Percentiles rank a stretch among this genome's conserved stretches.
Evolutionary conservation across 257 asterid genomes (phyloP).

Genomic region (Solanum chiquidenum): DNA sequence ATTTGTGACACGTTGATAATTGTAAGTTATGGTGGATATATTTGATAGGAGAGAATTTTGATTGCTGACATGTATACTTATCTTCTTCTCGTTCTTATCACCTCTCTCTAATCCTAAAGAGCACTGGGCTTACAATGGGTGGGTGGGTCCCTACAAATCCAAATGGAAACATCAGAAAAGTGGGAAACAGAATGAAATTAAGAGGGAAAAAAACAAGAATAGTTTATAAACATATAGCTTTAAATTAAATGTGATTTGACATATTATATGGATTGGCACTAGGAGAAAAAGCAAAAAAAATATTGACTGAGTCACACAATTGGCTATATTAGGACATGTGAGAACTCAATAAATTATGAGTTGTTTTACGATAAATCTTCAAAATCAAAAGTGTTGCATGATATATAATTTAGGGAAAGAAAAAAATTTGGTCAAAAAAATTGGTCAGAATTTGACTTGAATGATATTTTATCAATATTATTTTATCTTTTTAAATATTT

Average conservation of each 20-base stretch:
- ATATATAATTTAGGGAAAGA: too few relatives aligned
- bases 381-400: neutral
- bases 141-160: neutral
- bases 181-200: neutral
- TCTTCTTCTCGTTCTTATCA: slow-evolving; percentile 30
- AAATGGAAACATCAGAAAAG: neutral
- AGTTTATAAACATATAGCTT: neutral
- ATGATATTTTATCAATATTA: too few relatives aligned
- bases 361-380: too few relatives aligned
- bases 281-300: neutral
- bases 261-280: neutral
- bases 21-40: neutral
- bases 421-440: too few relatives aligned
- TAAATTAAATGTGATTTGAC: neutral
- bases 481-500: too few relatives aligned
- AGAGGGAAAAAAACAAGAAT: neutral
- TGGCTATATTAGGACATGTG: neutral
- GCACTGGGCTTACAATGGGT: neutral
- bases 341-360: neutral
- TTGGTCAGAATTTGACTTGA: too few relatives aligned
- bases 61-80: slow-evolving; percentile 34
- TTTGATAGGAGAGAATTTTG: neutral
- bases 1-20: neutral
- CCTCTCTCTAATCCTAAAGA: slow-evolving; percentile 1
- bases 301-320: neutral